Evolutionary conservation across 352 stramenopile species (phyloP).

Genomic region (Globisporangium nagaii): DNA sequence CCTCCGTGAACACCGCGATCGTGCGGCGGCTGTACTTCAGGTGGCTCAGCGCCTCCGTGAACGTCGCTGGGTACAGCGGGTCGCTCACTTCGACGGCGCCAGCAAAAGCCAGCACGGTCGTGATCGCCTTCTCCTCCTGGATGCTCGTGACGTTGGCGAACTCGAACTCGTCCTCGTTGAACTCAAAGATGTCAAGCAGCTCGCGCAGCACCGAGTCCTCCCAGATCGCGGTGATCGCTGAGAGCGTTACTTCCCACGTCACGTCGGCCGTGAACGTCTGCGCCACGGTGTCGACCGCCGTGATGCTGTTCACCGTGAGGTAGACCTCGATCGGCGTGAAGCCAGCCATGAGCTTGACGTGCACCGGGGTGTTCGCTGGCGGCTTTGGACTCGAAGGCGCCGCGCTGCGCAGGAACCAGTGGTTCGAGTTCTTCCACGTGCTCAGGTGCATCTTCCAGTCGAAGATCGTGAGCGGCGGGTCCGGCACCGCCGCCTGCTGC

Average conservation of each 20-base stretch:
- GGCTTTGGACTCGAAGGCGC: neutral
- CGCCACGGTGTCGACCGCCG: constrained; percentile 31
- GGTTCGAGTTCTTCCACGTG: constrained; percentile 25
- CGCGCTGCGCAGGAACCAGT: constrained; percentile 41
- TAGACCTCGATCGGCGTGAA: constrained; percentile 29
- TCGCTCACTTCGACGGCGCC: constrained; percentile 22
- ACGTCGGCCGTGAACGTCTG: constrained; percentile 46
- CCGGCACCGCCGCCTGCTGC: constrained; percentile 16
- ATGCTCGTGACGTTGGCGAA: constrained; percentile 38
- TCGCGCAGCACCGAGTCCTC: constrained; percentile 36
- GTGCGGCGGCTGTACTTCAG: constrained; percentile 35
- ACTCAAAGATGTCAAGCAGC: constrained; percentile 33
- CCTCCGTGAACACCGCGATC: constrained; percentile 41
- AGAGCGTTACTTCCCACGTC: constrained; percentile 38
- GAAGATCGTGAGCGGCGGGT: constrained; percentile 27
- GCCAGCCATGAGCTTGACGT: constrained; percentile 24
- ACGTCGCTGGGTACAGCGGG: constrained; percentile 12
- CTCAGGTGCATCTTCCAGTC: constrained; percentile 57
- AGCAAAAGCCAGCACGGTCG: constrained; percentile 21
- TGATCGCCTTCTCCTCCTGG: constrained; percentile 26
- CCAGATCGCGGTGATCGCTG: constrained; percentile 30
- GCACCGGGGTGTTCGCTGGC: constrained; percentile 1
- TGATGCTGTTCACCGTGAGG: constrained; percentile 35
- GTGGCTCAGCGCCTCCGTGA: constrained; percentile 21
- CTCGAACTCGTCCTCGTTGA: constrained; percentile 35